Evolutionary conservation across 1,139 yeast species (phyloP), one percentile per base, ranked within the genome.

Genomic region (Pichia sp.): DNA sequence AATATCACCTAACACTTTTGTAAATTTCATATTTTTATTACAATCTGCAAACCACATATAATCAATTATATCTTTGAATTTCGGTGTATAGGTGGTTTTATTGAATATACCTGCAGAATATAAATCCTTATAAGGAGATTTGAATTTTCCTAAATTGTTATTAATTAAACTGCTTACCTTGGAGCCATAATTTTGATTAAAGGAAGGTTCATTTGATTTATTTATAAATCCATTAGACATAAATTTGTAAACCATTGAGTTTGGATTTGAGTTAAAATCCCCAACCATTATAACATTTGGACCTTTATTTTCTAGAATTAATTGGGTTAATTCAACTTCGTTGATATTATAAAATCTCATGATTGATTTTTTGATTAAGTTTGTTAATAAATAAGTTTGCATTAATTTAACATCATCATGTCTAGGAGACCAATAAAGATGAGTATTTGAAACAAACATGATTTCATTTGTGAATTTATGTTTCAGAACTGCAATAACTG

Each of bases 391-490:
- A 62, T 77, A 73, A n/a, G 79, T 71, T 60, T 81, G 86, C 45
- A 79, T 61, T 16, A 80, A 66, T 59, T 79, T 80, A 27, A 81
- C 82, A 57, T 80, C 83, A 53, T 75, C 74, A 53, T 68, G 75
- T 56, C 76, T 73, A 3, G 71, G 71, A 11, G 68, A 66, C 86
- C 86, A 81, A 61, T 81, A 81, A n/a, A 81, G 66, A 63, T 81
- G 86, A 1, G 85, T 80, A 56, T 80, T 81, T 18, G 81, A 68
- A 1, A 79, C 72, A 48, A 76, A 76, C 8, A 80, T 62, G 3
- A 64, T 58, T 44, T 73, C 69, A 18, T 68, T 65, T 0, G 78
- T 70, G 2, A 54, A 56, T 50, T 65, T 69, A 60, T 81, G 84
- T 53, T 67, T 64, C 30, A 80, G 62, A 28, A 75, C 74, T 5